Base-by-base conservation (phyloP, 1,139 yeast genomes). In the Candida sojae region DNA sequence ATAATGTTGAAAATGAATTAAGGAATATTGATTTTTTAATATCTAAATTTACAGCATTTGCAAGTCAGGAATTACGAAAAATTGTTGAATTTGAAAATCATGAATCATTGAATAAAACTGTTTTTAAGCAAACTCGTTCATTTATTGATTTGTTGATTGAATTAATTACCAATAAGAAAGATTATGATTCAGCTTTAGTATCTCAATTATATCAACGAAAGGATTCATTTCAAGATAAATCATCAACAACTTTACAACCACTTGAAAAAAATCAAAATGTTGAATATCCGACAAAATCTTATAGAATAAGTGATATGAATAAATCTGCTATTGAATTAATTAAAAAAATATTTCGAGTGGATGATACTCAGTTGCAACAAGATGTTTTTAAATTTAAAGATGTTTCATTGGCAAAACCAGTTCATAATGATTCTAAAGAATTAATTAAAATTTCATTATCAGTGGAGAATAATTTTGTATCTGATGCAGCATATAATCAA, bases 41-140 rank as follows among this genome's bases (percentile, higher is more conserved):
- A 7, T 79, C 85, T 71, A 74, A 79, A 61, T 88, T 87, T 61
- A 80, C 86, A 21, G 76, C 84, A 25, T 75, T 81, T 50, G 83
- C 88, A 7, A 82, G 83, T 48, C 84, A 82, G 55, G 92, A 86
- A 61, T 62, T 86, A 35, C 74, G 72, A 45, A 83, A 83, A 53
- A 55, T 80, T 37, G 23, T 34, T 9, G 79, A 80, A 1, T 61
- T 65, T 38, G 56, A 63, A n/a, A 73, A 73, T 4, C 67, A 63
- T 1, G 60, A 67, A 11, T 78, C 80, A 39, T 66, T 75, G 33
- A 77, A 79, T 50, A 62, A 68, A 1, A 67, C 72, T 30, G 78
- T 84, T 0, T 83, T 81, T 55, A 63, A 68, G 31, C 89, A 86
- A 50, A 79, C 88, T 0, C 74, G 75, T 9, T 67, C 69, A 12